Percentiles rank a stretch among this genome's conserved stretches.
Conservation (phyloP, 495 filamentous ascomycete genomes). For the Friedmanniomyces simplex region DNA sequence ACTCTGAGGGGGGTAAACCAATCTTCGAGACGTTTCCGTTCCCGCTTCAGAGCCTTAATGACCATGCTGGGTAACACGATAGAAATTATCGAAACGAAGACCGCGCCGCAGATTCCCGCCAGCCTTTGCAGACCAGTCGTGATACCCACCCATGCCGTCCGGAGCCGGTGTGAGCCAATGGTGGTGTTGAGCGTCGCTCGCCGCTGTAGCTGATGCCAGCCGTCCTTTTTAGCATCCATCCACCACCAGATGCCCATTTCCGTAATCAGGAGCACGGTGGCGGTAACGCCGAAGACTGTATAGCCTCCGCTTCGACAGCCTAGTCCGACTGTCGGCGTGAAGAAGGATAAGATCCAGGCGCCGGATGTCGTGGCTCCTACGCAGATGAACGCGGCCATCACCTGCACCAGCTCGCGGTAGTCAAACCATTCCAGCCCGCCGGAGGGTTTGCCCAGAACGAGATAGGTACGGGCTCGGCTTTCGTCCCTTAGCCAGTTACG, state of each 20-base stretch:
- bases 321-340: slow-evolving; percentile 40
- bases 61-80: not conserved
- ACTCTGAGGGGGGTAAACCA: not conserved
- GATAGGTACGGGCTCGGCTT: slow-evolving; percentile 26
- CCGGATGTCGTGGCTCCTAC: slow-evolving; percentile 30
- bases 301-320: slow-evolving; percentile 42
- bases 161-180: not conserved
- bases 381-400: slow-evolving; percentile 27
- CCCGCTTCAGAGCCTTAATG: not conserved
- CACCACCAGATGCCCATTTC: slow-evolving; percentile 36
- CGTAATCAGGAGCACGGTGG: slow-evolving; percentile 25
- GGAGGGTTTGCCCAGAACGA: slow-evolving; percentile 27
- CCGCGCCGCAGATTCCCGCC: not conserved
- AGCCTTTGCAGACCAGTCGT: not conserved
- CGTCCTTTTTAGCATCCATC: slow-evolving; percentile 3
- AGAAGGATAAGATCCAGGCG: slow-evolving; percentile 36
- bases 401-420: slow-evolving; percentile 35
- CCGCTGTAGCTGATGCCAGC: slow-evolving; percentile 6
- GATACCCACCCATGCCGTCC: not conserved
- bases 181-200: slow-evolving; percentile 7
- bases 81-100: not conserved
- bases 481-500: slow-evolving; percentile 33
- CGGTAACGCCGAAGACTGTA: slow-evolving; percentile 33
- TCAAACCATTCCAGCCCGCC: slow-evolving; percentile 36
- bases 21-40: not conserved